Evolutionary conservation across 805 yeast genomes (phyloP).

Genomic region (Wickerhamiella australiensis): DNA sequence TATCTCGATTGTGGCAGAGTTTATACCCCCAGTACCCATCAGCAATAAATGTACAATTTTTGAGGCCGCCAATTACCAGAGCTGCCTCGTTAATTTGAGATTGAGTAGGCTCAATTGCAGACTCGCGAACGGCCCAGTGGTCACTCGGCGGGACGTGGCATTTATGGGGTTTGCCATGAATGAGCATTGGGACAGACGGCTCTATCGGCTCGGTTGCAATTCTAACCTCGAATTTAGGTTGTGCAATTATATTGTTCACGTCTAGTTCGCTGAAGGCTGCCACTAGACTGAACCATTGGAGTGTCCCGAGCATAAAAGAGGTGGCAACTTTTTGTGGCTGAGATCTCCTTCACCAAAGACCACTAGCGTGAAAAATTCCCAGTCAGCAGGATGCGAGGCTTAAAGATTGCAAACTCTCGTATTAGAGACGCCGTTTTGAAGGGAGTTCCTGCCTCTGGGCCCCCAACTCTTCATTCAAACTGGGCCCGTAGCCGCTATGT

Average conservation of each 20-base stretch:
- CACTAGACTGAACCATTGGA: neutral
- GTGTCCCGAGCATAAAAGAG: conserved; percentile 1
- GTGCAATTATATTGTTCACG: conserved; percentile 3
- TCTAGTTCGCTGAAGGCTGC: neutral
- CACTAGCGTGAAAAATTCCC: neutral
- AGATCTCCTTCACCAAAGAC: neutral
- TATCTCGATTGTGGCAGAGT: conserved; percentile 37
- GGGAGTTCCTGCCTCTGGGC: conserved; percentile 23
- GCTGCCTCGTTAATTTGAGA: neutral
- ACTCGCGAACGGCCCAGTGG: neutral
- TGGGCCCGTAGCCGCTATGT: conserved; percentile 36
- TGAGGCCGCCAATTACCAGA: neutral
- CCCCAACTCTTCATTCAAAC: conserved; percentile 20
- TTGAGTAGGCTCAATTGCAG: neutral
- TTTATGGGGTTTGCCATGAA: neutral
- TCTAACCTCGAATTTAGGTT: conserved; percentile 9
- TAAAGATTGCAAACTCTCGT: conserved; percentile 19
- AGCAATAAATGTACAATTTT: conserved; percentile 22
- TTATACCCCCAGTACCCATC: conserved; percentile 46
- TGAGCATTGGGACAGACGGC: neutral
- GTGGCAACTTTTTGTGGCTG: conserved; percentile 2
- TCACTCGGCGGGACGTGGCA: conserved; percentile 10
- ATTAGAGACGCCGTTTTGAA: conserved; percentile 23
- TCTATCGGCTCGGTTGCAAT: conserved; percentile 2
- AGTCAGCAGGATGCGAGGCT: conserved; percentile 8